Evolutionary conservation across 2,329 filamentous ascomycete species (phyloP), one percentile per base, ranked within the genome.

Genomic region (Penicillium thymicola): DNA sequence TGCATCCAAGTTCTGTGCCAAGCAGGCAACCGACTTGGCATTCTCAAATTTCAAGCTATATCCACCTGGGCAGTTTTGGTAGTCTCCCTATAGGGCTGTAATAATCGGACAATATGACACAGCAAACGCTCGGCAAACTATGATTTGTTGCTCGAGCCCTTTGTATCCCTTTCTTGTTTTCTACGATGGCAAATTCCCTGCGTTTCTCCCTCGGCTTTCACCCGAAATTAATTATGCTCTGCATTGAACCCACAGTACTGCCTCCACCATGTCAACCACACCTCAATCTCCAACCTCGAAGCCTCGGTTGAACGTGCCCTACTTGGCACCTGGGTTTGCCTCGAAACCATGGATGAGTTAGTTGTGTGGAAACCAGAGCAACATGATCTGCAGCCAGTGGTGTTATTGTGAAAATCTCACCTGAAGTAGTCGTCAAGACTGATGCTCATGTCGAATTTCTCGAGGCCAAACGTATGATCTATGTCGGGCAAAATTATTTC

Each of bases 21-120:
- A 55, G 48, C 41, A 46, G 41, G 41, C 41, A 45, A 28, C 41
- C 11, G n/a, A 45, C 41, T 55, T 45, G 40, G 53, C 47, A 11
- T 23, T 53, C 41, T 46, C 40, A 41, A 44, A 16, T 25, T 38
- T 52, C 11, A 21, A 10, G 23, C 32, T 3, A 18, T 3, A 18
- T 48, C 46, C 30, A 34, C 45, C 25, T 14, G 23, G 38, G 13
- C 21, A 43, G 14, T 42, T 42, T 43, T 11, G 23, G 41, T 6
- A 6, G 23, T 8, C 5, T 43, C 25, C 32, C 13, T 28, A 43
- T 32, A 45, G 18, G 28, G 18, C 43, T 32, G 43, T 16, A 21
- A 32, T 32, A 14, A 9, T 9, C 30, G 11, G 7, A 25, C n/a
- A 27, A 27, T 27, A 27, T 27, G 25, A 27, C 25, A 21, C n/a